Evolutionary conservation across 2,329 filamentous ascomycete genomes (phyloP).

Genomic region (Beauveria scarabaeidicola): DNA sequence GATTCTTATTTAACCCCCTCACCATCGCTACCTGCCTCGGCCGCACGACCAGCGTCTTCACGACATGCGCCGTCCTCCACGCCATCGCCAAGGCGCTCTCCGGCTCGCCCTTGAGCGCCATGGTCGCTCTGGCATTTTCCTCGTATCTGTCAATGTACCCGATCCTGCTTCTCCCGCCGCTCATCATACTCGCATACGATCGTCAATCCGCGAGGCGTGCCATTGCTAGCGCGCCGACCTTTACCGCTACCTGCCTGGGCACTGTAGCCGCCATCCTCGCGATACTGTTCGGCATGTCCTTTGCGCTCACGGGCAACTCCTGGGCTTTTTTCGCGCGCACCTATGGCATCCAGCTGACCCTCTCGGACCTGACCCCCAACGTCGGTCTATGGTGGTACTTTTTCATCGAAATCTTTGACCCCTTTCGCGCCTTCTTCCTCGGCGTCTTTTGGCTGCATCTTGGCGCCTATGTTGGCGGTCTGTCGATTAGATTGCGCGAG

Average conservation of each 20-base stretch:
- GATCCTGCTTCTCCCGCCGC: constrained; percentile 72
- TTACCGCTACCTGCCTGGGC: constrained; percentile 44
- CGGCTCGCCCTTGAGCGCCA: constrained; percentile 64
- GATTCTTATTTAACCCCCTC: constrained; percentile 91
- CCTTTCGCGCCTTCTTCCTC: constrained; percentile 93
- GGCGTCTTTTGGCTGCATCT: constrained; percentile 97
- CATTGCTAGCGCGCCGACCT: constrained; percentile 33
- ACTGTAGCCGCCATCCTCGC: constrained; percentile 48
- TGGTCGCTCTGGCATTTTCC: constrained; percentile 79
- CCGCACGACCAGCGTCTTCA: constrained; percentile 81
- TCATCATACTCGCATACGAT: constrained; percentile 75
- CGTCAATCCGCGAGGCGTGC: constrained; percentile 33
- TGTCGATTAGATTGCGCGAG: constrained; percentile 71
- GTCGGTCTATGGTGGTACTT: constrained; percentile 99
- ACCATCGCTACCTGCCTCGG: constrained; percentile 86
- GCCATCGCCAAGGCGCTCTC: constrained; percentile 73
- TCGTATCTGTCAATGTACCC: constrained; percentile 92
- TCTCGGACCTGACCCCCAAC: constrained; percentile 90
- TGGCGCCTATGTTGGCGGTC: constrained; percentile 76
- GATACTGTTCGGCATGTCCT: constrained; percentile 62
- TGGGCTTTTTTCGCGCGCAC: constrained; percentile 85
- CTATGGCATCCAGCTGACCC: constrained; percentile 83
- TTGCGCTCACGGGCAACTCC: constrained; percentile 62
- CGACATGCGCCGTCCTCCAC: constrained; percentile 77
- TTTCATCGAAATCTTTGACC: constrained; percentile 99